Conservation (phyloP, 2,329 filamentous ascomycete species). For the Neoscytalidium dimidiatum region DNA sequence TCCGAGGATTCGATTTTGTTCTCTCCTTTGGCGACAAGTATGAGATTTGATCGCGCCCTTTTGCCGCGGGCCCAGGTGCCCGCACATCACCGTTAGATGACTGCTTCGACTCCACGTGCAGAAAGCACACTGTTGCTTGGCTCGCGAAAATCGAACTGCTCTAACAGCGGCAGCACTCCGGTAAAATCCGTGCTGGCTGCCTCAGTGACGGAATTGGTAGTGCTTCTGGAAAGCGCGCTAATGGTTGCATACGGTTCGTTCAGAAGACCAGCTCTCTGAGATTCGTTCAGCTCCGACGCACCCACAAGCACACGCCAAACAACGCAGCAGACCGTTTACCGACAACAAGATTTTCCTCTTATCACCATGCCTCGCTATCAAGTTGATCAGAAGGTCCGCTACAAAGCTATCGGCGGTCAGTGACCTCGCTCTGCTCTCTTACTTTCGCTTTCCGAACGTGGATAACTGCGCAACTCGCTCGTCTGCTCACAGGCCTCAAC, state of each 20-base stretch:
- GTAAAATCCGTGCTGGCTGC: background rate
- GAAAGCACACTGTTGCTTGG: background rate
- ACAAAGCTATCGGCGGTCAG: slow-evolving; percentile 11
- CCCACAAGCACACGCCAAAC: background rate
- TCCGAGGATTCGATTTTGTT: too few relatives aligned
- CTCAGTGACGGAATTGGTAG: background rate
- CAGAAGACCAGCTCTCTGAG: background rate
- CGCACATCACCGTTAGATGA: background rate
- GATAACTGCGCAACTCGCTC: background rate
- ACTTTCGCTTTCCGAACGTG: background rate
- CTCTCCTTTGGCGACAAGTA: background rate
- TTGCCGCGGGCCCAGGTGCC: too few relatives aligned
- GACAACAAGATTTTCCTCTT: background rate
- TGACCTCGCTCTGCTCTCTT: background rate
- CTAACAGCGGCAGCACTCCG: background rate
- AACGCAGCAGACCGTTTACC: slow-evolving; percentile 7
- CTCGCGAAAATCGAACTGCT: background rate
- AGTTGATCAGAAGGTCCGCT: slow-evolving; percentile 7
- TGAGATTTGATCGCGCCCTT: too few relatives aligned
- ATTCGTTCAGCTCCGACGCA: background rate
- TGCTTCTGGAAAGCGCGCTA: background rate
- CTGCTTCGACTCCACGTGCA: background rate
- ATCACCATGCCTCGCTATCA: background rate
- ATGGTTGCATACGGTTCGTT: too few relatives aligned
- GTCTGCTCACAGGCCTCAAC: background rate